Evolutionary conservation across 1,284 basidiomycete species (phyloP).

Genomic region (Ceratobasidium sp.): DNA sequence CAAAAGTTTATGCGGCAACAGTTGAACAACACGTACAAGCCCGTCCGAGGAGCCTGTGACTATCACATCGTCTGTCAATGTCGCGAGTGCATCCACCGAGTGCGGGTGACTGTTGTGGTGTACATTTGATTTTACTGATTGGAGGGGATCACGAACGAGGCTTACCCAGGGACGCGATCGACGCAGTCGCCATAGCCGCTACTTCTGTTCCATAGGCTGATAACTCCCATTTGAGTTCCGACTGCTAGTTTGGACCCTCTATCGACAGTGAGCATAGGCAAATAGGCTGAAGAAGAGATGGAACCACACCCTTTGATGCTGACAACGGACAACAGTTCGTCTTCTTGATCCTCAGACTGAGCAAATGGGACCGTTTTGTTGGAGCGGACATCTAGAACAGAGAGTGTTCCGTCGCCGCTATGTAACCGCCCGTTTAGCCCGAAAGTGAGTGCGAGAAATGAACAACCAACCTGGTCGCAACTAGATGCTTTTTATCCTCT

Average conservation of each 20-base stretch:
- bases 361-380: constrained; percentile 76
- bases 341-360: constrained; percentile 94
- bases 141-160: constrained; percentile 42
- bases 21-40: constrained; percentile 85
- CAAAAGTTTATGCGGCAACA: constrained; percentile 88
- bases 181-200: constrained; percentile 93
- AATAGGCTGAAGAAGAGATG: constrained; percentile 12
- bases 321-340: constrained; percentile 87
- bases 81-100: constrained; percentile 80
- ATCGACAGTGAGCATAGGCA: constrained; percentile 17
- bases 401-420: constrained; percentile 91
- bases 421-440: too few relatives aligned
- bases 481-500: constrained; percentile 82
- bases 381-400: constrained; percentile 85
- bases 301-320: constrained; percentile 75
- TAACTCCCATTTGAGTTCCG: constrained; percentile 89
- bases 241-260: constrained; percentile 84
- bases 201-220: constrained; percentile 87
- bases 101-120: constrained; percentile 76
- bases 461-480: constrained; percentile 88
- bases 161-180: constrained; percentile 89
- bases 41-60: constrained; percentile 95
- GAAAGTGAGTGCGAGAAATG: too few relatives aligned
- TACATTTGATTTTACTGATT: too few relatives aligned
- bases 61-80: constrained; percentile 63